Percentiles rank a stretch among this genome's conserved stretches.
phyloP scores from a whole-genome alignment of 768 basidiomycete species.

The Naematelia encephala region DNA sequence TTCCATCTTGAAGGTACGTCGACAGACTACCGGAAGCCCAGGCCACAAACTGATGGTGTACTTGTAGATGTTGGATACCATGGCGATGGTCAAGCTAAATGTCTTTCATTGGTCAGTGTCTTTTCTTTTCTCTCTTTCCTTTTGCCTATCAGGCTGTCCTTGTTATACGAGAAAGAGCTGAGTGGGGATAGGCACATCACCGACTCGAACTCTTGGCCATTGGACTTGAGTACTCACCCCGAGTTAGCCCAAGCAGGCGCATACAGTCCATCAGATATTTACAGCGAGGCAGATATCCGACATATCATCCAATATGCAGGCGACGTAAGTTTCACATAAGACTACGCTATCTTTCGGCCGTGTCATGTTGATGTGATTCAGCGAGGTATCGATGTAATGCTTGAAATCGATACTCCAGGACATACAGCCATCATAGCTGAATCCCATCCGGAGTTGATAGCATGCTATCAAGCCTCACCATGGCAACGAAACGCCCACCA shows the following conservation, averaged over 20 bases:
- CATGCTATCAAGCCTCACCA: conserved; percentile 58
- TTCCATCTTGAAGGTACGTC: conserved; percentile 13
- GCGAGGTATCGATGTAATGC: conserved; percentile 70
- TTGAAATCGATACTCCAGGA: conserved; percentile 80
- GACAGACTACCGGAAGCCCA: neutral
- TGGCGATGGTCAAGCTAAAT: conserved; percentile 74
- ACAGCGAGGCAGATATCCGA: conserved; percentile 60
- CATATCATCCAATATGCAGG: conserved; percentile 67
- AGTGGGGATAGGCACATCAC: conserved; percentile 64
- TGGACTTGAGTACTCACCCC: conserved; percentile 62
- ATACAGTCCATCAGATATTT: conserved; percentile 61
- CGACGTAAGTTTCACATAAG: conserved; percentile 57
- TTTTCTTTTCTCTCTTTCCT: neutral
- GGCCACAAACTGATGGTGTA: too few species aligned
- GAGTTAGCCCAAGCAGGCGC: conserved; percentile 60
- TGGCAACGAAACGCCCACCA: conserved; percentile 50
- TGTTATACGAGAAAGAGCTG: neutral
- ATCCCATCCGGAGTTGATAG: conserved; percentile 70
- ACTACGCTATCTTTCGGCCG: neutral
- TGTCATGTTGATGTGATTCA: conserved; percentile 44
- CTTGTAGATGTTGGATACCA: conserved; percentile 70
- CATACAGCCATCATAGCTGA: conserved; percentile 67
- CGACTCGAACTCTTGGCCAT: conserved; percentile 73
- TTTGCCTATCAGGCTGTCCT: neutral
- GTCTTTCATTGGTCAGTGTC: conserved; percentile 61